Base-by-base conservation (phyloP, 305 asterid species). In the Rubia tinctorum region DNA sequence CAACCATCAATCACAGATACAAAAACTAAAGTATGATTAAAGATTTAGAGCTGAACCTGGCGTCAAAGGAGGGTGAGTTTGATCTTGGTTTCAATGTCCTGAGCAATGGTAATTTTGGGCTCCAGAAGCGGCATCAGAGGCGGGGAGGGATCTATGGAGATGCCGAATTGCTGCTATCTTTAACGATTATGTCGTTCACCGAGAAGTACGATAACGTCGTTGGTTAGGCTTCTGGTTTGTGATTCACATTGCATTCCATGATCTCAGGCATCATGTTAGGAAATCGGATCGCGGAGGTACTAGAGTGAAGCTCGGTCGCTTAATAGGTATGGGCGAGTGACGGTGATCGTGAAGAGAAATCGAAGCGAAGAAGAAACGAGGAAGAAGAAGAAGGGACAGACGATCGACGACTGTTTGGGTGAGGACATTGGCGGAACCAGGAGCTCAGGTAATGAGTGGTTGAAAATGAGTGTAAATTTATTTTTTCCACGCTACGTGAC, bases 81-180 rank as follows among this genome's bases (percentile, higher is more conserved):
- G 49, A 69, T 64, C 73, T 69, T 69, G 30, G 62, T 15, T 51
- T 69, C 73, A 30, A 69, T 69, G 64, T 69, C 73, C 10, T 51
- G 27, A 23, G 73, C 27, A 9, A 49, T 51, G 13, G 73, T 18
- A 23, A 47, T 30, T 69, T 69, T 69, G 47, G 63, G 62, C 45
- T 69, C 63, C 47, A 51, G 73, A 51, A 69, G 40, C 64, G 73
- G 30, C 73, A 64, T 7, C 64, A 64, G 40, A 69, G 73, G 23
- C 64, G 59, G 45, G 49, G 63, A 69, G 73, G 64, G 47, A 69
- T 44, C 73, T 69, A 49, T 0, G 62, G 62, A 69, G 73, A 69
- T 22, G 27, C 25, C 62, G 56, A 18, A 25, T 4, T 42, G 56
- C 37, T 37, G 40, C 40, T 37, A 6, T 62, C 67, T 27, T 17